These are phyloP conservation scores for Paspalum vaginatum DNA, from an alignment of 176 grass and related monocot species.

Conservation along the genomic window DNA sequence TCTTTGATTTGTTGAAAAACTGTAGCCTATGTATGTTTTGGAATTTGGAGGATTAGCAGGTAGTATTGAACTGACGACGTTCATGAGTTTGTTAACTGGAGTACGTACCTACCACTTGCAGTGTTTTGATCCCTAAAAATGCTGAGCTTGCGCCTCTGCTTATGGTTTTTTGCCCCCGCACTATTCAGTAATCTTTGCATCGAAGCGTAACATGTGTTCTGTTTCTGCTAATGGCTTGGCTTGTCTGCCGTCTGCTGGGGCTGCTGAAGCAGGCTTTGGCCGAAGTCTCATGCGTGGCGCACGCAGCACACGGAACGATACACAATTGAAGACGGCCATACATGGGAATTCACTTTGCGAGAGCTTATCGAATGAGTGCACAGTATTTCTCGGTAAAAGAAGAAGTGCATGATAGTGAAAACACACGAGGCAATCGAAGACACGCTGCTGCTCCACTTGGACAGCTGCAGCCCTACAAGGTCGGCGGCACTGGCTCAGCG, in stretches of 20 bases:
- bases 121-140: not conserved
- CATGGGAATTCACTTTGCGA: too few relatives aligned
- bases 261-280: too few relatives aligned
- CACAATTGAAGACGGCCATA: too few relatives aligned
- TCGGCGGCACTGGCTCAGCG: too few relatives aligned
- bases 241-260: not conserved
- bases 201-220: not conserved
- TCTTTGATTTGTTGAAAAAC: not conserved
- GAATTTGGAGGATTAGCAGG: not conserved
- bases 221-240: not conserved
- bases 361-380: too few relatives aligned
- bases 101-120: not conserved
- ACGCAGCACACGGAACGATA: too few relatives aligned
- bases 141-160: not conserved
- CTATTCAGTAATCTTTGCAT: not conserved
- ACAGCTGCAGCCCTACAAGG: too few relatives aligned
- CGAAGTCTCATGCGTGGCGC: too few relatives aligned
- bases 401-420: too few relatives aligned
- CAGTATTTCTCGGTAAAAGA: too few relatives aligned
- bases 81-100: conserved; percentile 2
- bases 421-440: too few relatives aligned
- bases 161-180: not conserved
- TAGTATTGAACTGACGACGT: not conserved
- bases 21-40: conserved; percentile 20
- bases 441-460: too few relatives aligned